Percentiles rank a stretch among this genome's conserved stretches.
These are phyloP conservation scores for Rosa multiflora DNA, from an alignment of 306 rosid genomes.

Conservation along the genomic window DNA sequence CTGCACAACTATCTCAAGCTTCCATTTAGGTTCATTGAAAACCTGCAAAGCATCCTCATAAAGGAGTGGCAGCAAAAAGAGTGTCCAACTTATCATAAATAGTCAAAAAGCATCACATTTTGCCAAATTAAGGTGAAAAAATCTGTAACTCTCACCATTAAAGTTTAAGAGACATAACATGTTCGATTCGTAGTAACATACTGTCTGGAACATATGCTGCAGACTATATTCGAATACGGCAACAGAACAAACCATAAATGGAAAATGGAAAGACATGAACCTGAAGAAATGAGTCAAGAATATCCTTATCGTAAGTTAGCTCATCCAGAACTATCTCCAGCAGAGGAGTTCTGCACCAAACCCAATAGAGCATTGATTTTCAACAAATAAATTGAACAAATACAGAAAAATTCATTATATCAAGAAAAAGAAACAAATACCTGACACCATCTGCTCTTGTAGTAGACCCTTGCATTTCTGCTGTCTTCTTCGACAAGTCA, in stretches of 20 bases:
- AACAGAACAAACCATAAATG: not conserved
- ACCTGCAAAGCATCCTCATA: constrained; percentile 49
- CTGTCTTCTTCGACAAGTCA: constrained; percentile 67
- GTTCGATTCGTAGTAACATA: not conserved
- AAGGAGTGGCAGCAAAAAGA: not conserved
- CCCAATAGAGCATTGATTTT: constrained; percentile 17
- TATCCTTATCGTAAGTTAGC: constrained; percentile 61
- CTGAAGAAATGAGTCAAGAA: constrained; percentile 67
- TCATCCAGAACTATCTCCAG: constrained; percentile 77
- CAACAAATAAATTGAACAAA: not conserved
- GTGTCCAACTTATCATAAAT: not conserved
- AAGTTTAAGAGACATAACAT: not conserved
- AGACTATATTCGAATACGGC: not conserved
- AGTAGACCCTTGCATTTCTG: constrained; percentile 60
- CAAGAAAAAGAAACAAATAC: constrained; percentile 39
- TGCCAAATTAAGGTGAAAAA: no score
- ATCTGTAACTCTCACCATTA: no score
- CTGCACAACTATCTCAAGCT: constrained; percentile 76
- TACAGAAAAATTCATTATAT: not conserved
- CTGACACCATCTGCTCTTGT: constrained; percentile 79
- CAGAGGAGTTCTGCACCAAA: constrained; percentile 66
- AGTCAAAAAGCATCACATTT: not conserved
- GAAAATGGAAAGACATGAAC: constrained; percentile 32
- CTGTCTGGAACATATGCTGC: not conserved
- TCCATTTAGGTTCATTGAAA: constrained; percentile 67